Conservation (phyloP, 352 stramenopile genomes). For the Phytophthora chlamydospora region DNA sequence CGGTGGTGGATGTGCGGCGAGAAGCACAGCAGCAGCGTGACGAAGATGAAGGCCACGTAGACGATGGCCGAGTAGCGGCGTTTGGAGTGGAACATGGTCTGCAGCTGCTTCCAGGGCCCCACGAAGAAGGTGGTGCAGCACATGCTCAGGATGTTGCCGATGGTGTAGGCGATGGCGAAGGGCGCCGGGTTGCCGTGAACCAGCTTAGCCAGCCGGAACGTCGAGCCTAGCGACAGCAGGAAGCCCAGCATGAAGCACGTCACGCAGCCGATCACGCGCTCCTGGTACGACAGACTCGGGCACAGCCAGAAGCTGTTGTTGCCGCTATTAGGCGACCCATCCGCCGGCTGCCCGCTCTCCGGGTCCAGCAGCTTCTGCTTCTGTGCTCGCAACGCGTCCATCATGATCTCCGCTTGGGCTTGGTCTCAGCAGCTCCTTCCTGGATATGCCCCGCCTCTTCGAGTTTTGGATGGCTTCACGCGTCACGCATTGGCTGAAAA, state of each 20-base stretch:
- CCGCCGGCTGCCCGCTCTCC: slow-evolving; percentile 46
- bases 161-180: slow-evolving; percentile 87
- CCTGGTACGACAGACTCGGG: slow-evolving; percentile 82
- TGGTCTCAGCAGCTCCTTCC: slow-evolving; percentile 3
- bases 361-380: slow-evolving; percentile 85
- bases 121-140: slow-evolving; percentile 87
- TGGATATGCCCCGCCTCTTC: not conserved
- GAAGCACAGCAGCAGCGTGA: slow-evolving; percentile 83
- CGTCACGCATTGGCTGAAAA: too few relatives aligned
- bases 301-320: slow-evolving; percentile 52
- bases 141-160: slow-evolving; percentile 87
- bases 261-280: slow-evolving; percentile 81
- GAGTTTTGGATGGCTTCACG: not conserved
- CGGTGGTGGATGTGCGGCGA: slow-evolving; percentile 70
- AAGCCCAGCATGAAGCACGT: slow-evolving; percentile 86
- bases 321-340: slow-evolving; percentile 35
- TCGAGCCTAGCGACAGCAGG: slow-evolving; percentile 83
- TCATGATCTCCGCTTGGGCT: slow-evolving; percentile 35
- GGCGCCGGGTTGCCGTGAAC: slow-evolving; percentile 78
- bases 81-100: slow-evolving; percentile 87
- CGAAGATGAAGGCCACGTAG: slow-evolving; percentile 82
- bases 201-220: slow-evolving; percentile 77
- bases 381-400: slow-evolving; percentile 69
- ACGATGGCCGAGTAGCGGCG: slow-evolving; percentile 67
- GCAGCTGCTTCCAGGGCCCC: slow-evolving; percentile 76